Evolutionary conservation across 306 rosid species (phyloP).

Genomic region (Parietaria judaica): DNA sequence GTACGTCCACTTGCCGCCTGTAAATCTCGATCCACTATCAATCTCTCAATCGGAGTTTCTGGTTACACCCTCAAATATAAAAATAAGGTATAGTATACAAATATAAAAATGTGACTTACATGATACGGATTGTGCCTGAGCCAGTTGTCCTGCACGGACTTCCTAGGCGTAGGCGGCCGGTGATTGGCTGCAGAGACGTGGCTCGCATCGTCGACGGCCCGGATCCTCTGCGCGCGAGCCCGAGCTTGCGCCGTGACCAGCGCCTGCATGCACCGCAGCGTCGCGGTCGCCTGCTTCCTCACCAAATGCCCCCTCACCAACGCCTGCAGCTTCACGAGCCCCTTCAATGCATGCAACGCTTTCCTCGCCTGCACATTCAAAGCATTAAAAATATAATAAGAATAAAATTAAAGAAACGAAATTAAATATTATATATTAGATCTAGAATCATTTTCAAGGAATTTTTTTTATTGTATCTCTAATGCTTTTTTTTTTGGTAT

Average conservation of each 20-base stretch:
- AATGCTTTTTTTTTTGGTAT: too few relatives aligned
- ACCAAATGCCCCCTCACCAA: conserved; percentile 86
- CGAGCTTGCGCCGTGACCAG: conserved; percentile 83
- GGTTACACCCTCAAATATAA: too few relatives aligned
- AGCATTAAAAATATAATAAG: background rate
- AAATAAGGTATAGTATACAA: too few relatives aligned
- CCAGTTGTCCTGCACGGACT: conserved; percentile 36
- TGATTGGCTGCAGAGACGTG: conserved; percentile 12
- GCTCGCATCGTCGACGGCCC: conserved; percentile 37
- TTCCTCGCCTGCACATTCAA: conserved; percentile 59
- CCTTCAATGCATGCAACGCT: conserved; percentile 74
- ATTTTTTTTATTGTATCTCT: too few relatives aligned
- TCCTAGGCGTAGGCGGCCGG: conserved; percentile 38
- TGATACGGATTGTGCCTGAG: conserved; percentile 31
- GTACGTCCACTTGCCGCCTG: too few relatives aligned
- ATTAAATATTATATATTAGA: too few relatives aligned
- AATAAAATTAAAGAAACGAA: background rate
- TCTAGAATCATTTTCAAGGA: too few relatives aligned
- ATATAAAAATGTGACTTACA: conserved; percentile 32
- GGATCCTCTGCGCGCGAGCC: conserved; percentile 78
- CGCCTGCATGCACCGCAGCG: conserved; percentile 84
- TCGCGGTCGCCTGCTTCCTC: conserved; percentile 72
- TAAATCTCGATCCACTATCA: too few relatives aligned
- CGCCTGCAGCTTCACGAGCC: conserved; percentile 89
- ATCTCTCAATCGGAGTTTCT: too few relatives aligned